Evolutionary conservation across 2,329 filamentous ascomycete species (phyloP), one percentile per base, ranked within the genome.

Genomic region (Aspergillus versicolor): DNA sequence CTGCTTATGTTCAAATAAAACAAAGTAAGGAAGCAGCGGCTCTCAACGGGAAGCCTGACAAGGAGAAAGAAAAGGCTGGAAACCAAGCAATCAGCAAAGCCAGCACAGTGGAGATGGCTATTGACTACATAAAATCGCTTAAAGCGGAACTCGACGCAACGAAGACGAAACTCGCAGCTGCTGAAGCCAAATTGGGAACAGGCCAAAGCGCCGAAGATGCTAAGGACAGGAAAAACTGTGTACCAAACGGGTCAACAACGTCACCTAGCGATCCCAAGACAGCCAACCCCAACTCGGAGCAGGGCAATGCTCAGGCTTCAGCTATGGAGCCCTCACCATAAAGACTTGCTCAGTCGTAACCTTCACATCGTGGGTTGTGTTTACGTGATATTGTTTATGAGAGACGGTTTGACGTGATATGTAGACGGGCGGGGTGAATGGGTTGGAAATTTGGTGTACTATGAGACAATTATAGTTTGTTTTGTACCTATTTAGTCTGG

Each of bases 51-150:
- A 71, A 69, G 44, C 42, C 73, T 32, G 77, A 75, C 17, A 80
- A 79, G 24, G 79, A 80, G 75, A 80, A 65, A 80, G 82, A 70
- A 75, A 77, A 75, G 57, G 67, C 69, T 57, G 66, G 68, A 8
- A 78, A 76, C 11, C 82, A 85, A 52, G 86, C 89, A 32, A 92
- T 88, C 67, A 97, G 92, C 76, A 99, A 97, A 73, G 94, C 94
- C 1, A 96, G 90, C 65, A 97, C 95, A 1, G 94, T 99, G n/a
- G 94, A 99, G 75, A 88, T 90, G 76, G 94, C 94, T 1, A 97
- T 97, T 67, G 88, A 92, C 56, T 97, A 97, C 70, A 97, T 99
- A 77, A 93, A 91, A 74, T 83, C 87, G 59, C 76, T 99, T 60
- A 87, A 95, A 74, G 79, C 84, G 65, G 89, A 95, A 70, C 78